Conservation (phyloP, 2,329 filamentous ascomycete species). For the Venturia pyrina region DNA sequence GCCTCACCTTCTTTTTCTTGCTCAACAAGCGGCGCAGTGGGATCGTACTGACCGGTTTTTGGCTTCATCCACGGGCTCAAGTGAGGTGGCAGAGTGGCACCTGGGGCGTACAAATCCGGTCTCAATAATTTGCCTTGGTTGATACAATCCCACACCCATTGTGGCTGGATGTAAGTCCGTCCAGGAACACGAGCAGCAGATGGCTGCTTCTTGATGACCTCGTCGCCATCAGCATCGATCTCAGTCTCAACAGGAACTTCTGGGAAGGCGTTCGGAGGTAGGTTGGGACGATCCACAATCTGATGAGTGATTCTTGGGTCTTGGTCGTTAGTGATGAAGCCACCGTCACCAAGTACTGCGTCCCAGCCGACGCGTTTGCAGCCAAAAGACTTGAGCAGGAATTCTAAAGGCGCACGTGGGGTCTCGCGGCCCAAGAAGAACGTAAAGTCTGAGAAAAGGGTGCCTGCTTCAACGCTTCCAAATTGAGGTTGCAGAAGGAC, state of each 20-base stretch:
- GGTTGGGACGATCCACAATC: constrained; percentile 78
- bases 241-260: constrained; percentile 16
- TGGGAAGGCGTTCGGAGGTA: constrained; percentile 38
- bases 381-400: constrained; percentile 85
- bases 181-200: constrained; percentile 69
- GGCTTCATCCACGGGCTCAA: constrained; percentile 91
- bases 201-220: constrained; percentile 24
- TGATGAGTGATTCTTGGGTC: constrained; percentile 92
- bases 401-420: constrained; percentile 80
- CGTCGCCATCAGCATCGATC: constrained; percentile 33
- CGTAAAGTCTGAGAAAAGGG: constrained; percentile 80
- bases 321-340: constrained; percentile 81
- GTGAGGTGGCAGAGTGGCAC: constrained; percentile 83
- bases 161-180: constrained; percentile 85
- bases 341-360: constrained; percentile 75
- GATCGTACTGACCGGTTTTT: constrained; percentile 74
- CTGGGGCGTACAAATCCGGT: constrained; percentile 80
- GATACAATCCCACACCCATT: constrained; percentile 97
- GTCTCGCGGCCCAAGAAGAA: constrained; percentile 92
- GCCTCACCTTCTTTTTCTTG: constrained; percentile 84
- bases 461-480: constrained; percentile 55
- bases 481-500: constrained; percentile 68
- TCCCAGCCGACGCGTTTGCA: constrained; percentile 97
- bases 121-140: constrained; percentile 85
- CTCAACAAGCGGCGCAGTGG: constrained; percentile 71